Conservation (phyloP, 495 filamentous ascomycete genomes). For the Massariosphaeria phaeospora region DNA sequence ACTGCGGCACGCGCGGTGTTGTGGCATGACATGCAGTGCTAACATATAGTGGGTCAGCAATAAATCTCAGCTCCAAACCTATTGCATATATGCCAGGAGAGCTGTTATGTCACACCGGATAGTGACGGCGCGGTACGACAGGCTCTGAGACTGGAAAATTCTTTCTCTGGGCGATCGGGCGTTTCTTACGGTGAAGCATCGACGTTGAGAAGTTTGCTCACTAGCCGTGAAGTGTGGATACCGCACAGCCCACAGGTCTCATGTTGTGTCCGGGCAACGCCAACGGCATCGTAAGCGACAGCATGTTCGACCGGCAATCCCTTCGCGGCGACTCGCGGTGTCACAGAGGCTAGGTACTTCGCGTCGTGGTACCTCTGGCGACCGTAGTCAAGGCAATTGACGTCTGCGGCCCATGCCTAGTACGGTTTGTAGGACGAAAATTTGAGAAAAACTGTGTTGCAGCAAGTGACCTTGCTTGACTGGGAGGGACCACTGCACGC, state of each 20-base stretch:
- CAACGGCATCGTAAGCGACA: slow-evolving; percentile 4
- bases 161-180: neutral
- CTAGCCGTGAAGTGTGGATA: neutral
- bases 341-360: neutral
- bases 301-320: neutral
- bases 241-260: neutral
- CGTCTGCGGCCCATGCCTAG: neutral
- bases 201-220: slow-evolving; percentile 12
- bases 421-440: neutral
- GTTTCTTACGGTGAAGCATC: neutral
- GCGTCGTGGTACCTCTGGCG: neutral
- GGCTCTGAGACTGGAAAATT: neutral
- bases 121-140: neutral
- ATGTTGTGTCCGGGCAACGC: slow-evolving; percentile 8
- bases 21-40: no score
- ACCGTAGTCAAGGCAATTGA: slow-evolving; percentile 1
- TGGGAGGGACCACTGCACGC: slow-evolving; percentile 8
- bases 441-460: slow-evolving; percentile 1
- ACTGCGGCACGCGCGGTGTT: no score
- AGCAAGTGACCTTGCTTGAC: neutral
- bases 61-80: neutral
- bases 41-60: no score
- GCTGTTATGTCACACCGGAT: no score
- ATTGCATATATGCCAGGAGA: neutral
- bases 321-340: neutral